These are phyloP conservation scores for Actinomucor elegans DNA, from an alignment of 371 early-diverging fungal genomes.

Conservation along the genomic window DNA sequence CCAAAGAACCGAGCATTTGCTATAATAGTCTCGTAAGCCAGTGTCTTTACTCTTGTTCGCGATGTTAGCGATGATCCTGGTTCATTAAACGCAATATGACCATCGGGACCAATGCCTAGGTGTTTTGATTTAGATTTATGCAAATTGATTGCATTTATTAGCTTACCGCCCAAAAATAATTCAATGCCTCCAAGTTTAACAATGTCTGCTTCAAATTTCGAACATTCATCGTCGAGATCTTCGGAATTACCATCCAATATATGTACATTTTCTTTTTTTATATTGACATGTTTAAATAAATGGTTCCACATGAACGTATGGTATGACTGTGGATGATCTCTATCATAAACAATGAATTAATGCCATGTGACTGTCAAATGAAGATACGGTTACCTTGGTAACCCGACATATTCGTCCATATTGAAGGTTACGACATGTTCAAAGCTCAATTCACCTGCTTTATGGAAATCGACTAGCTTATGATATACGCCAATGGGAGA, in stretches of 20 bases:
- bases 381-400: constrained; percentile 30
- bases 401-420: constrained; percentile 63
- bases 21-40: constrained; percentile 89
- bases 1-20: constrained; percentile 90
- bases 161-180: constrained; percentile 55
- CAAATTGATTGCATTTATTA: constrained; percentile 43
- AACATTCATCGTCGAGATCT: constrained; percentile 62
- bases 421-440: constrained; percentile 58
- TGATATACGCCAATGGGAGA: constrained; percentile 64
- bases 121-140: constrained; percentile 8
- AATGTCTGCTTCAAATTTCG: constrained; percentile 61
- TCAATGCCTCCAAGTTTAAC: constrained; percentile 61
- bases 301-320: constrained; percentile 67
- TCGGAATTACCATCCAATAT: constrained; percentile 67
- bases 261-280: constrained; percentile 57
- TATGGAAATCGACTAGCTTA: constrained; percentile 53
- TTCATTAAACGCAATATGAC: constrained; percentile 92
- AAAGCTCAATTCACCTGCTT: constrained; percentile 52
- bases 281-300: constrained; percentile 65
- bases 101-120: constrained; percentile 49
- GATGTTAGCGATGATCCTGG: constrained; percentile 90
- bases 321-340: constrained; percentile 65
- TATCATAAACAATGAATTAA: not conserved
- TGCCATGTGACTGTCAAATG: not conserved
- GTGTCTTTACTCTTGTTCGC: constrained; percentile 84